These are phyloP conservation scores for cucumber (Cucumis sativus) DNA, from an alignment of 306 rosid genomes.

Conservation along the genomic window DNA sequence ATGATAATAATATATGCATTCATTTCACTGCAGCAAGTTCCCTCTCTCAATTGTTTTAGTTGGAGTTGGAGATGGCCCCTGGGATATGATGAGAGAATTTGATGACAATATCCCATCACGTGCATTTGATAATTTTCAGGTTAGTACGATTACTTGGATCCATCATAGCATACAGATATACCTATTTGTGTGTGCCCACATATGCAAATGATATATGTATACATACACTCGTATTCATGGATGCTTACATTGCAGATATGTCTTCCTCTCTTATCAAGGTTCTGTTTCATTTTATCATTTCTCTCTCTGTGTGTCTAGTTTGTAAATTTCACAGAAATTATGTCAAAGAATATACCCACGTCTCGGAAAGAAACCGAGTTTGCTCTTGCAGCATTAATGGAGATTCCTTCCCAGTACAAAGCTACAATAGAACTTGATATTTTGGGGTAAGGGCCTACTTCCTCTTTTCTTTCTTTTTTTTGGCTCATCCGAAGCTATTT, in stretches of 20 bases:
- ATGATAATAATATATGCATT: constrained; percentile 11
- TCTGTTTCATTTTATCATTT: not conserved
- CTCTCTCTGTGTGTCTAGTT: constrained; percentile 39
- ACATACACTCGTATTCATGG: not conserved
- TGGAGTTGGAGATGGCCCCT: constrained; percentile 99
- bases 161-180: not conserved
- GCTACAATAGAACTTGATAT: constrained; percentile 69
- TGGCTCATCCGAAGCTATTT: no score
- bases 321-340: constrained; percentile 76
- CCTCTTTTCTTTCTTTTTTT: not conserved
- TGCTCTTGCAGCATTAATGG: constrained; percentile 95
- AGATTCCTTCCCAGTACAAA: constrained; percentile 91
- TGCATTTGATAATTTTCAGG: constrained; percentile 89
- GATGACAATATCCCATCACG: constrained; percentile 93
- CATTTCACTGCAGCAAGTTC: constrained; percentile 44
- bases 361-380: constrained; percentile 82
- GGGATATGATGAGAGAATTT: constrained; percentile 96
- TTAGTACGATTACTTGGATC: constrained; percentile 8
- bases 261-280: not conserved
- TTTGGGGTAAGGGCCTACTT: constrained; percentile 41
- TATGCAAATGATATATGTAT: not conserved
- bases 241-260: not conserved
- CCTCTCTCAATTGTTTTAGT: constrained; percentile 89
- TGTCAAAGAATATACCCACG: constrained; percentile 62
- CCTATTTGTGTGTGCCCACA: not conserved